Conservation (phyloP, 108 stramenopile genomes). For the Phaeodactylum tricornutum region DNA sequence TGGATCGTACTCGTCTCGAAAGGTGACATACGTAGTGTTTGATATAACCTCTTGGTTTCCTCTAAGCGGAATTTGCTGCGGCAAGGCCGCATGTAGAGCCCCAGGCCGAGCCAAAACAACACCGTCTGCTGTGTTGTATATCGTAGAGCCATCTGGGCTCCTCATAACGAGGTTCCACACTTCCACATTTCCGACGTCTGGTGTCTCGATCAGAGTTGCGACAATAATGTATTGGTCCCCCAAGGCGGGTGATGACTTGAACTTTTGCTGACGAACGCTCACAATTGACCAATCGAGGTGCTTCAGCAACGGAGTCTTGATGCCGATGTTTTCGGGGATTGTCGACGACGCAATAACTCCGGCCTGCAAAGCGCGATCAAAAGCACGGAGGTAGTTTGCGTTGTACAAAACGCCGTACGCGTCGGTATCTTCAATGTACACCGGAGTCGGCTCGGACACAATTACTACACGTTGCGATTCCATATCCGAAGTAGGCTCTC, state of each 20-base stretch:
- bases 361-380: conserved; percentile 47
- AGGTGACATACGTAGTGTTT: conserved; percentile 17
- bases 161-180: conserved; percentile 47
- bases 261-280: conserved; percentile 40
- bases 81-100: neutral
- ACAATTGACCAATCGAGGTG: conserved; percentile 42
- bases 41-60: neutral
- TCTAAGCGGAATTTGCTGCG: neutral
- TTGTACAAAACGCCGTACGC: conserved; percentile 72
- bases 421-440: conserved; percentile 75
- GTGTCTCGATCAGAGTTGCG: conserved; percentile 21
- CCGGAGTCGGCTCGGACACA: conserved; percentile 20
- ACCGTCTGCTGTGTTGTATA: conserved; percentile 33
- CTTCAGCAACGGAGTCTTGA: neutral
- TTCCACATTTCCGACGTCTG: conserved; percentile 4
- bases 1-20: conserved; percentile 59
- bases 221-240: conserved; percentile 43
- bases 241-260: conserved; percentile 38
- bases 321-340: neutral
- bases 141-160: conserved; percentile 10
- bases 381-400: conserved; percentile 50
- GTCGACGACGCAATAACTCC: neutral
- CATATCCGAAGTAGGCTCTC: too few relatives aligned
- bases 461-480: too few relatives aligned
- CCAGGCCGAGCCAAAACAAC: conserved; percentile 18